These are phyloP conservation scores for Aaosphaeria arxii DNA, from an alignment of 2,329 filamentous ascomycete species.

Conservation along the genomic window DNA sequence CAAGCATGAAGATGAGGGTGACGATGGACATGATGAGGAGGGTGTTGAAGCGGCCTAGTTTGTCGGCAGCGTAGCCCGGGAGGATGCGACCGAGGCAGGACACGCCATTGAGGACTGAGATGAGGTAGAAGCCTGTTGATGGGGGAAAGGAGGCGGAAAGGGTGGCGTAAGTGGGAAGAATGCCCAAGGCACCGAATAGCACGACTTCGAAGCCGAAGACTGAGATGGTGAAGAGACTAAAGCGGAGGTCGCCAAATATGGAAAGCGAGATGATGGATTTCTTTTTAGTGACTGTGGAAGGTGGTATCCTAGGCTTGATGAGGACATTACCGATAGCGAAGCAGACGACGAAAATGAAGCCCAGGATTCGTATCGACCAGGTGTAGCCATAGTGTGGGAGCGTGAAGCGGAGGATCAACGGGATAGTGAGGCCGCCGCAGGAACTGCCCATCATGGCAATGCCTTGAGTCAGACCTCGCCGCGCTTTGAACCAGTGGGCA, in stretches of 20 bases:
- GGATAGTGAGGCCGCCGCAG: slow-evolving; percentile 35
- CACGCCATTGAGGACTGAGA: slow-evolving; percentile 40
- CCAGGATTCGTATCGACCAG: slow-evolving; percentile 40
- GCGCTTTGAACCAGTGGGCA: slow-evolving; percentile 39
- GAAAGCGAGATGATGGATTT: slow-evolving; percentile 34
- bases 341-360: slow-evolving; percentile 32
- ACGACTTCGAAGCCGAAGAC: slow-evolving; percentile 37
- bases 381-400: slow-evolving; percentile 34
- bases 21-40: slow-evolving; percentile 35
- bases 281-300: slow-evolving; percentile 25
- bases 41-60: slow-evolving; percentile 41
- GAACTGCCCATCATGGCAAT: slow-evolving; percentile 39
- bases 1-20: slow-evolving; percentile 35
- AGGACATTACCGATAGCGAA: slow-evolving; percentile 31
- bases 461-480: slow-evolving; percentile 36
- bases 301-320: slow-evolving; percentile 34
- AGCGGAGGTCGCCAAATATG: slow-evolving; percentile 31
- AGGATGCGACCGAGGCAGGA: slow-evolving; percentile 41
- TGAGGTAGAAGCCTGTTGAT: slow-evolving; percentile 34
- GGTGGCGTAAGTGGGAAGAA: slow-evolving; percentile 41
- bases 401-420: slow-evolving; percentile 31
- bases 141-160: slow-evolving; percentile 32
- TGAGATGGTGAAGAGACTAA: slow-evolving; percentile 32
- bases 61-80: slow-evolving; percentile 40
- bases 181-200: slow-evolving; percentile 41